These are phyloP conservation scores for Bolboschoenus planiculmis DNA, from an alignment of 176 grass and related monocot species.

Conservation along the genomic window DNA sequence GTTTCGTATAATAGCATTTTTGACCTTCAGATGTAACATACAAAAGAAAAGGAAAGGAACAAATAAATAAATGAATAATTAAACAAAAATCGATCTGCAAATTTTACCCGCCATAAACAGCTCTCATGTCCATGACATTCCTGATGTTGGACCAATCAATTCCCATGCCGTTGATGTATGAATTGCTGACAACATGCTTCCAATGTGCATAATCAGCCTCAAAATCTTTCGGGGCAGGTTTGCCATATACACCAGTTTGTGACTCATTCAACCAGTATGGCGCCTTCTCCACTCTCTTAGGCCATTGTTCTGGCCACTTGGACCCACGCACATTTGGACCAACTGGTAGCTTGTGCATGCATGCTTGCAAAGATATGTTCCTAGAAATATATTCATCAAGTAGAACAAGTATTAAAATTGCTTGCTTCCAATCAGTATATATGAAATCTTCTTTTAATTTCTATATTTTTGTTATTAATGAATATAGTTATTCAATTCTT, in stretches of 20 bases:
- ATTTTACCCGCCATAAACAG: conserved; percentile 77
- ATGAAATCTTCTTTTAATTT: neutral
- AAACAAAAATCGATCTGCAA: neutral
- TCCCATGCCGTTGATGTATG: conserved; percentile 77
- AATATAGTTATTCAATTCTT: neutral
- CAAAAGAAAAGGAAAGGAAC: neutral
- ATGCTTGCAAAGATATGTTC: conserved; percentile 82
- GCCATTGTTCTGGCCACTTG: conserved; percentile 69
- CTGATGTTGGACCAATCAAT: conserved; percentile 69
- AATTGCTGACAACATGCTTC: conserved; percentile 51
- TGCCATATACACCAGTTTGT: conserved; percentile 88
- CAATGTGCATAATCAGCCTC: conserved; percentile 61
- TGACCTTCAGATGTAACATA: neutral
- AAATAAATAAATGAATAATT: neutral
- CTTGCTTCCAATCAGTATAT: neutral
- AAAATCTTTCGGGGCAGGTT: conserved; percentile 75
- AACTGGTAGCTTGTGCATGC: conserved; percentile 61
- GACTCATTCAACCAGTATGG: conserved; percentile 70
- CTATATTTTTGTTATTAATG: neutral
- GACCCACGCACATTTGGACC: conserved; percentile 35
- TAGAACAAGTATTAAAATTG: neutral
- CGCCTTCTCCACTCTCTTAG: conserved; percentile 37
- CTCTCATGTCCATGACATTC: conserved; percentile 98
- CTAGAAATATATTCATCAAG: conserved; percentile 20
- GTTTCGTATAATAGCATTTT: too few species aligned